Evolutionary conservation across 2,329 filamentous ascomycete species (phyloP).

Genomic region (Exserohilum rostratum): DNA sequence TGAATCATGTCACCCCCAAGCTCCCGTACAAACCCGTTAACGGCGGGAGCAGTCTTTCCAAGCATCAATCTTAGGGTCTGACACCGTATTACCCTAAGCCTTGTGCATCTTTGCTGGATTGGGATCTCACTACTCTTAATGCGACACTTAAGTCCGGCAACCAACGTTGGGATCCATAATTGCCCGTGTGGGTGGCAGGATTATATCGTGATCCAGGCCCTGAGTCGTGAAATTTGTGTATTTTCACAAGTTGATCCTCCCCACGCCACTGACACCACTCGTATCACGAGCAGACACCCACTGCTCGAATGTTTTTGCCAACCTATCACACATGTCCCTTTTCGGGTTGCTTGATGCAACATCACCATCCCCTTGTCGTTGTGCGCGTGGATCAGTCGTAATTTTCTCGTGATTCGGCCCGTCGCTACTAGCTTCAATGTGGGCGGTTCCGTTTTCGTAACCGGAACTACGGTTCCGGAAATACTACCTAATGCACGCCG

Average conservation of each 20-base stretch:
- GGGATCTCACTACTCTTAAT: neutral
- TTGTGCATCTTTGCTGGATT: neutral
- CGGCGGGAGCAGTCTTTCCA: neutral
- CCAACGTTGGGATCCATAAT: neutral
- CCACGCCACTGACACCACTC: no score
- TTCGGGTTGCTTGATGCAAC: neutral
- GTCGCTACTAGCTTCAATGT: neutral
- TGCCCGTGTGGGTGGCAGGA: neutral
- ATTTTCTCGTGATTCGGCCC: conserved; percentile 6
- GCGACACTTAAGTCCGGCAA: conserved; percentile 1
- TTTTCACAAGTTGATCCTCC: no score
- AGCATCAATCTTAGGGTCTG: neutral
- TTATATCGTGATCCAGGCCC: neutral
- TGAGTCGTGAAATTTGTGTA: neutral
- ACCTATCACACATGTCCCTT: neutral
- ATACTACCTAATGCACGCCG: neutral
- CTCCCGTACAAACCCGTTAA: neutral
- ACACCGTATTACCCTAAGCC: neutral
- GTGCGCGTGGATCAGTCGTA: neutral
- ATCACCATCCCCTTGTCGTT: neutral
- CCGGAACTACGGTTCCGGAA: neutral
- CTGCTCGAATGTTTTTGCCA: neutral
- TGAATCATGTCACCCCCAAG: neutral
- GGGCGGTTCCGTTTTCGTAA: neutral
- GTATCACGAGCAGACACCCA: no score